These are phyloP conservation scores for Ceratobasidium sp. DNA, from an alignment of 1,284 basidiomycete genomes.

Conservation along the genomic window DNA sequence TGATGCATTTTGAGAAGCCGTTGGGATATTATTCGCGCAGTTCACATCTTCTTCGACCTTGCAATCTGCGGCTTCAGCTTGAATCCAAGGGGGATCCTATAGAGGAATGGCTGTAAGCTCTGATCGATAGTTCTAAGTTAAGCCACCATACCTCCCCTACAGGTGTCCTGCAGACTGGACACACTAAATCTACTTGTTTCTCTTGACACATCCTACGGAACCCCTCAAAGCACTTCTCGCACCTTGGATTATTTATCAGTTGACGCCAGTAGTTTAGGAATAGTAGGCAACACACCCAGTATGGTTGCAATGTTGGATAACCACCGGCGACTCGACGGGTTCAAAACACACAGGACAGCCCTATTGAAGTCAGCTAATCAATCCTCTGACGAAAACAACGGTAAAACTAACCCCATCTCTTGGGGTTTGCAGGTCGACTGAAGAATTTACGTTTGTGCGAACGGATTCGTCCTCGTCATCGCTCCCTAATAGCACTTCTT, in stretches of 20 bases:
- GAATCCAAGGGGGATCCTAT: conserved; percentile 74
- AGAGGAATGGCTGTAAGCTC: conserved; percentile 21
- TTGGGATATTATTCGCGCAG: conserved; percentile 17
- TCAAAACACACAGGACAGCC: conserved; percentile 91
- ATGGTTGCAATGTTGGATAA: conserved; percentile 84
- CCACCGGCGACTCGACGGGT: conserved; percentile 74
- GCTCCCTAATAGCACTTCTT: conserved; percentile 58
- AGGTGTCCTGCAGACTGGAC: conserved; percentile 76
- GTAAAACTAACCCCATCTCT: conserved; percentile 51
- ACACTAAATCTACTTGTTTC: conserved; percentile 75
- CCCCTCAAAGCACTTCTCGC: conserved; percentile 85
- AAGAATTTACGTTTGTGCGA: conserved; percentile 33
- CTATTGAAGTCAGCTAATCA: conserved; percentile 54
- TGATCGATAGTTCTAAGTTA: background rate
- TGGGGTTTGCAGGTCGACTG: background rate
- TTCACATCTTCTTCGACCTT: conserved; percentile 56
- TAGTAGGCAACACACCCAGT: conserved; percentile 69
- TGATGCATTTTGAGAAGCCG: conserved; percentile 45
- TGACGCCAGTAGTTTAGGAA: conserved; percentile 5
- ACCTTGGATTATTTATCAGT: conserved; percentile 63
- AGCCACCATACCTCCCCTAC: conserved; percentile 71
- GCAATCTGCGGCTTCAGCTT: conserved; percentile 61
- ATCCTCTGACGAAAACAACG: conserved; percentile 32
- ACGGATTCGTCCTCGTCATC: conserved; percentile 55
- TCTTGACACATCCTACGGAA: conserved; percentile 76